Conservation (phyloP, 345 rosid species). For the Salix suchowensis region DNA sequence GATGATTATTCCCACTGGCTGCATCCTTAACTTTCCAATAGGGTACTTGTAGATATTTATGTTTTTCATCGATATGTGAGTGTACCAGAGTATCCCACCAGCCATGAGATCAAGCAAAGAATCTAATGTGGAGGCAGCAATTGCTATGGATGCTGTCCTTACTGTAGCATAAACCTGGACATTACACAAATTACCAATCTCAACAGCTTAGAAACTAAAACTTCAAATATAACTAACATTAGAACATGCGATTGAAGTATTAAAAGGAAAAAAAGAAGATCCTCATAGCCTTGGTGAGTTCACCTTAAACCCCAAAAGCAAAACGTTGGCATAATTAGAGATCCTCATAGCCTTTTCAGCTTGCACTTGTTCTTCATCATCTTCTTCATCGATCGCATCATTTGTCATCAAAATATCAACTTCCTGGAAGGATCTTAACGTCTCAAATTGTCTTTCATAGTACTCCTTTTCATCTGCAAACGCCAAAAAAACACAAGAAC, state of each 20-base stretch:
- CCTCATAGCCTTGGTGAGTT: background rate
- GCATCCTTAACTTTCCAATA: slow-evolving; percentile 93
- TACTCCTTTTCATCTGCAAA: slow-evolving; percentile 64
- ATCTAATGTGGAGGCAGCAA: slow-evolving; percentile 94
- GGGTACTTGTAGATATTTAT: slow-evolving; percentile 83
- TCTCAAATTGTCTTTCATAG: slow-evolving; percentile 64
- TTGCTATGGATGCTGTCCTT: slow-evolving; percentile 85
- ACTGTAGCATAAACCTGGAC: slow-evolving; percentile 73
- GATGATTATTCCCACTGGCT: slow-evolving; percentile 86
- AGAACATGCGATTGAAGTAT: too few species aligned
- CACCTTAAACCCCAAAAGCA: slow-evolving; percentile 72
- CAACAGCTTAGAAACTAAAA: background rate
- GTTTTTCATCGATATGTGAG: slow-evolving; percentile 81
- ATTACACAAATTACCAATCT: background rate
- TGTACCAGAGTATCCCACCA: slow-evolving; percentile 93
- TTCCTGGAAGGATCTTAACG: slow-evolving; percentile 72
- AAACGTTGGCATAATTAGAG: slow-evolving; percentile 70
- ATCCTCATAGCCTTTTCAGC: slow-evolving; percentile 74
- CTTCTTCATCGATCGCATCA: slow-evolving; percentile 23
- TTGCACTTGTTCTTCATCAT: slow-evolving; percentile 35
- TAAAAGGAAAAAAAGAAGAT: background rate
- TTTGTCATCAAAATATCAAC: slow-evolving; percentile 48
- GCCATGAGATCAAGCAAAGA: slow-evolving; percentile 95
- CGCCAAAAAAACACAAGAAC: background rate
- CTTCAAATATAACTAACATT: background rate